Evolutionary conservation across 495 filamentous ascomycete genomes (phyloP), one percentile per base, ranked within the genome.

Genomic region (Hypoxylon lenormandii): DNA sequence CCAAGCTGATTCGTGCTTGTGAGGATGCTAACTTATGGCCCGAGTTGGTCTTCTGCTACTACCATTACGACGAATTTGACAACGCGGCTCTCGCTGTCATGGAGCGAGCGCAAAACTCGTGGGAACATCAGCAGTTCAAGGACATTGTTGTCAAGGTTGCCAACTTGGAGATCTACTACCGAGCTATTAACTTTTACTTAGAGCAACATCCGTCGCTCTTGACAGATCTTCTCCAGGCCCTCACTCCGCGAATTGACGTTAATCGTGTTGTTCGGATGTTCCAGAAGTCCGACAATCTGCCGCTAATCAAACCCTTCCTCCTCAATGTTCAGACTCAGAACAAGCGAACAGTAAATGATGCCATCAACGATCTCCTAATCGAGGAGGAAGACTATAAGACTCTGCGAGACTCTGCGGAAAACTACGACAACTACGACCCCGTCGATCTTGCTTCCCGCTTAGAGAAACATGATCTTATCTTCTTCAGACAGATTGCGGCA

Each of bases 41-140:
- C 8, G 96, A 98, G 80, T 82, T 99, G 60, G 92, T 99, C 66
- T 99, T 99, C 90, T 84, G 97, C 69, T 99, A 99, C 83, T 93
- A 92, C 81, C 96, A 99, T 81, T 98, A 98, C 76, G 96, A 99
- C 70, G 96, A 99, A 77, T 98, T 91, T 83, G 96, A 99, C 81
- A 99, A 99, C 76, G 95, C 96, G 22, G 95, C 95, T 19, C 86
- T 99, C 59, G 93, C 96, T 33, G 97, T 99, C 86, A 99, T 99
- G 93, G 96, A 99, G 85, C 92, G 95, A 71, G 92, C 96, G 36
- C 90, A 96, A 53, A 94, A 98, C 80, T 92, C 96, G 2, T 99
- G 96, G 96, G 96, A 99, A 79, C 96, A 99, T 81, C 95, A 98
- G 80, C 96, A 94, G 26, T 98, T 99, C 89, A 98, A 98, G 87